phyloP scores from a whole-genome alignment of 129 eudicot species.

The Saposhnikovia divaricata region DNA sequence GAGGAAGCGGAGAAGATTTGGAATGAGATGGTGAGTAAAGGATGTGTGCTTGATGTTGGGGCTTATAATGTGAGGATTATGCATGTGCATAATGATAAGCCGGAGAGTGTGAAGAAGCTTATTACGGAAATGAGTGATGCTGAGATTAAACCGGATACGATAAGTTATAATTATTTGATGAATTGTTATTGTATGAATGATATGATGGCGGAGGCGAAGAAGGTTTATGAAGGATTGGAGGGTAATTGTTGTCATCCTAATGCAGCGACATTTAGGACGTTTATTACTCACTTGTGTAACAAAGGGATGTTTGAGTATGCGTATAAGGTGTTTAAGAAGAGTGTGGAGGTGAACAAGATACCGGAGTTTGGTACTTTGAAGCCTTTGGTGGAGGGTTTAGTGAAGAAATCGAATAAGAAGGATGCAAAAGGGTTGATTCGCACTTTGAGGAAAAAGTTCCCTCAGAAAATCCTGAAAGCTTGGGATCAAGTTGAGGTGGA shows the following conservation, averaged over 20 bases:
- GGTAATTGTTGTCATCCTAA: slow-evolving; percentile 48
- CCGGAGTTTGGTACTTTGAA: slow-evolving; percentile 72
- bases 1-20: slow-evolving; percentile 63
- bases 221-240: slow-evolving; percentile 54
- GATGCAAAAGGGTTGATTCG: slow-evolving; percentile 69
- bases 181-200: slow-evolving; percentile 64
- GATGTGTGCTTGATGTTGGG: slow-evolving; percentile 52
- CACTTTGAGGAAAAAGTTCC: slow-evolving; percentile 74
- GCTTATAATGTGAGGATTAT: slow-evolving; percentile 56
- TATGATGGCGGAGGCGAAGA: slow-evolving; percentile 73
- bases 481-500: slow-evolving; percentile 64
- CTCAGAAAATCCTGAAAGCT: slow-evolving; percentile 50
- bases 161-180: slow-evolving; percentile 68
- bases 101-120: slow-evolving; percentile 45
- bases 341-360: slow-evolving; percentile 64
- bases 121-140: slow-evolving; percentile 60
- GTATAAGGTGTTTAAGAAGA: slow-evolving; percentile 71
- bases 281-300: slow-evolving; percentile 59
- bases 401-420: slow-evolving; percentile 32
- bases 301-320: slow-evolving; percentile 56
- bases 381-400: slow-evolving; percentile 65
- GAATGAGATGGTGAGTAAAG: slow-evolving; percentile 65
- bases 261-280: slow-evolving; percentile 75
- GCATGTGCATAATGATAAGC: slow-evolving; percentile 45
- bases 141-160: slow-evolving; percentile 57